These are phyloP conservation scores for Paraurostyla sp. DNA, from an alignment of 73 alveolate species.

Conservation along the genomic window DNA sequence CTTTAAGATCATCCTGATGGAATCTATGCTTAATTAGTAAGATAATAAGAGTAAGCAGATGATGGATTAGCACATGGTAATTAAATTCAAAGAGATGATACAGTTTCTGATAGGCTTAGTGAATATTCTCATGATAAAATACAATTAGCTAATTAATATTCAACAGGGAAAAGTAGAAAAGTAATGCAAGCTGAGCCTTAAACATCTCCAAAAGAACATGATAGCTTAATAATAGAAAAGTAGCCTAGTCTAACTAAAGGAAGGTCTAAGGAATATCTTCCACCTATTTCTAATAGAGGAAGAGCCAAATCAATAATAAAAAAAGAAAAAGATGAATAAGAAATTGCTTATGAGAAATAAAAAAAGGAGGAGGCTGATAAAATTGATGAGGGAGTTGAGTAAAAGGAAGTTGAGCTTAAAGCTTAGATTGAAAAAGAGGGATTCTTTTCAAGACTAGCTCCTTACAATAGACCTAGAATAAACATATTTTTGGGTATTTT, in stretches of 20 bases:
- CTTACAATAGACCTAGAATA: too few species aligned
- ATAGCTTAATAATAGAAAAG: not conserved
- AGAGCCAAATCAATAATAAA: not conserved
- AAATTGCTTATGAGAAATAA: not conserved
- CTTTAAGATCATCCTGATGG: slow-evolving; percentile 73
- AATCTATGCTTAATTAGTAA: slow-evolving; percentile 75
- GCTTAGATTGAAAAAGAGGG: not conserved
- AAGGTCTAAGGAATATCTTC: not conserved
- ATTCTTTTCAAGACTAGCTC: not conserved
- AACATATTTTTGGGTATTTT: too few species aligned
- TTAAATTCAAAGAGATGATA: not conserved
- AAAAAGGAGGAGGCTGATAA: slow-evolving; percentile 17
- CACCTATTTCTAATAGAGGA: too few species aligned
- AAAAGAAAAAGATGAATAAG: not conserved
- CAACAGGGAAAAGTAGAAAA: not conserved
- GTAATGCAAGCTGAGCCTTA: not conserved
- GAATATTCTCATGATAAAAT: not conserved
- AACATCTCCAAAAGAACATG: not conserved
- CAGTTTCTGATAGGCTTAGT: not conserved
- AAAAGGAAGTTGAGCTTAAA: not conserved
- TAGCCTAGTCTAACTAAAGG: not conserved
- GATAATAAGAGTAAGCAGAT: slow-evolving; percentile 64
- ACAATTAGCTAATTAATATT: not conserved
- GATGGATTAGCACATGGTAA: too few species aligned
- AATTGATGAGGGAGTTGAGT: not conserved